Conservation (phyloP, 768 basidiomycete species). For the Trametopsis cervina region DNA sequence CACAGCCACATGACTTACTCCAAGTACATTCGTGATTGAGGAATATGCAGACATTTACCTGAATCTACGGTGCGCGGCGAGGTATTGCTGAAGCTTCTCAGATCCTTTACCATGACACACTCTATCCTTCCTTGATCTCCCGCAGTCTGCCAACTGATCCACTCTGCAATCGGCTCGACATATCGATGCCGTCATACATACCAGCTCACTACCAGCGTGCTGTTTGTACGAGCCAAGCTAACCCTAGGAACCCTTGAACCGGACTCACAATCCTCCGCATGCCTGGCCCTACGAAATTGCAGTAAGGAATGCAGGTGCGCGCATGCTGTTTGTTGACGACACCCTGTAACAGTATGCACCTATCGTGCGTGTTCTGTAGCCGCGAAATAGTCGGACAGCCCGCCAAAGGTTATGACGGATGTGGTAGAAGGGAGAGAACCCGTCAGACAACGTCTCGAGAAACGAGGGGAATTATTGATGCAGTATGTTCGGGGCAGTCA, state of each 20-base stretch:
- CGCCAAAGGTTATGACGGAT: constrained; percentile 41
- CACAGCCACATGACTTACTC: constrained; percentile 27
- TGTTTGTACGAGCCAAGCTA: constrained; percentile 17
- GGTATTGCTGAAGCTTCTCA: constrained; percentile 38
- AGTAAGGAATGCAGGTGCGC: constrained; percentile 40
- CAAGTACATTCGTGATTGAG: constrained; percentile 36
- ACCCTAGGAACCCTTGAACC: constrained; percentile 18
- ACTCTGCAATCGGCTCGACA: constrained; percentile 34
- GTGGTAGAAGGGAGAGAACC: constrained; percentile 37
- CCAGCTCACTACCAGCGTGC: constrained; percentile 36
- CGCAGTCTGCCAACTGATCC: constrained; percentile 37
- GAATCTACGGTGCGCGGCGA: constrained; percentile 36
- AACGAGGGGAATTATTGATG: constrained; percentile 53
- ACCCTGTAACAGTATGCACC: constrained; percentile 47
- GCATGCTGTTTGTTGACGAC: constrained; percentile 52
- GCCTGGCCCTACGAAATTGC: constrained; percentile 56
- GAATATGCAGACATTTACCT: constrained; percentile 45
- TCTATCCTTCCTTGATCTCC: constrained; percentile 36
- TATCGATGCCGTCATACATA: constrained; percentile 38
- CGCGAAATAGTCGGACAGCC: constrained; percentile 39
- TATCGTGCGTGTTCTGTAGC: constrained; percentile 48
- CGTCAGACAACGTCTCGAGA: constrained; percentile 36
- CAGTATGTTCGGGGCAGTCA: constrained; percentile 40
- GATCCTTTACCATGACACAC: constrained; percentile 41
- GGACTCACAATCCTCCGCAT: constrained; percentile 44